phyloP scores from a whole-genome alignment of 495 filamentous ascomycete species.

The Jackrogersella multiformis region DNA sequence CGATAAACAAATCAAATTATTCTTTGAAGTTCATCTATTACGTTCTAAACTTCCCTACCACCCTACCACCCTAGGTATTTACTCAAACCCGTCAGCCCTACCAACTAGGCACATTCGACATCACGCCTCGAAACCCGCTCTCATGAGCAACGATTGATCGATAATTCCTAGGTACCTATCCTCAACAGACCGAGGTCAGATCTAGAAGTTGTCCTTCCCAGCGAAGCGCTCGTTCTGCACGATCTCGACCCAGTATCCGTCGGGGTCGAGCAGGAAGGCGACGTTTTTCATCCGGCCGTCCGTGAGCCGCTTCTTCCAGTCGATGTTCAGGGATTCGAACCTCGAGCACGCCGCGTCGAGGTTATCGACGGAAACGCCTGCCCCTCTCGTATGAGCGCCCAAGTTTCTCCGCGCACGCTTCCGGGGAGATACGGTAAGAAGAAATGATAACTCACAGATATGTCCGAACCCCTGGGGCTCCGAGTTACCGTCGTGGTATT shows the following conservation, averaged over 20 bases:
- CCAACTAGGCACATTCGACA: too few relatives aligned
- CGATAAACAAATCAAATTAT: too few relatives aligned
- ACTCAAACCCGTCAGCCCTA: too few relatives aligned
- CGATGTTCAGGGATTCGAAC: conserved; percentile 81
- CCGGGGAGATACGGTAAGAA: not conserved
- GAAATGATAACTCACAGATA: conserved; percentile 68
- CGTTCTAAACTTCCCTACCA: too few relatives aligned
- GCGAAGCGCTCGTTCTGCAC: conserved; percentile 76
- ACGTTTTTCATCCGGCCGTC: conserved; percentile 94
- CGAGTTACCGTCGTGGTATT: conserved; percentile 92
- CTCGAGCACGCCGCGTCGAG: conserved; percentile 84
- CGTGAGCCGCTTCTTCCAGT: conserved; percentile 94
- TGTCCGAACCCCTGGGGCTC: conserved; percentile 95
- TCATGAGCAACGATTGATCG: too few relatives aligned
- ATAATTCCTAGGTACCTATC: not conserved
- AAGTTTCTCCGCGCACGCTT: not conserved
- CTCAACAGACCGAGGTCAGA: not conserved
- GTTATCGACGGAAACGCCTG: conserved; percentile 87
- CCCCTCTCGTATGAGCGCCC: conserved; percentile 45
- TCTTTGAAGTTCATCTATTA: too few relatives aligned
- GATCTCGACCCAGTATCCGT: conserved; percentile 92
- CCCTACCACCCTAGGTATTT: too few relatives aligned
- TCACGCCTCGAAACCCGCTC: too few relatives aligned
- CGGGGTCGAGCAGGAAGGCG: conserved; percentile 93
- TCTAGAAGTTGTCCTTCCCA: conserved; percentile 61